These are phyloP conservation scores for Choanephora cucurbitarum DNA, from an alignment of 371 early-diverging fungal genomes.

Conservation along the genomic window DNA sequence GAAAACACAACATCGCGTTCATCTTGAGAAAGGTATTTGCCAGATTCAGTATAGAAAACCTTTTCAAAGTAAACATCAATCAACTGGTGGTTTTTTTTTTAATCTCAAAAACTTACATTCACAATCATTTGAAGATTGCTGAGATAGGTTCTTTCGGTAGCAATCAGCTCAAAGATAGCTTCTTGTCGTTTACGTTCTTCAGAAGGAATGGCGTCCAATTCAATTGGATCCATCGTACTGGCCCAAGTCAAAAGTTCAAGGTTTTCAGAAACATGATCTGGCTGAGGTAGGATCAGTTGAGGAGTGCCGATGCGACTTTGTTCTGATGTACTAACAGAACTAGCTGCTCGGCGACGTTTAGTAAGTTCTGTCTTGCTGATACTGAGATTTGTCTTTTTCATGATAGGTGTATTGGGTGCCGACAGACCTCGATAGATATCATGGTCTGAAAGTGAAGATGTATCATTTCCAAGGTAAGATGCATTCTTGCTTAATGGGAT, in stretches of 20 bases:
- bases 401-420: conserved; percentile 47
- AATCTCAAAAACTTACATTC: conserved; percentile 51
- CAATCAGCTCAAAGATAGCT: conserved; percentile 85
- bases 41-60: conserved; percentile 56
- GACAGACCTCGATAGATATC: conserved; percentile 29
- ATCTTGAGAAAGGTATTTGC: conserved; percentile 40
- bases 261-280: conserved; percentile 23
- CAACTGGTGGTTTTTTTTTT: not conserved
- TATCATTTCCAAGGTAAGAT: conserved; percentile 6
- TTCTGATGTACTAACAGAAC: conserved; percentile 36
- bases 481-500: conserved; percentile 2
- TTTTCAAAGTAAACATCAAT: conserved; percentile 9
- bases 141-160: conserved; percentile 83
- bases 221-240: conserved; percentile 45
- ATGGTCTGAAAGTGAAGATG: conserved; percentile 16
- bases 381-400: conserved; percentile 37
- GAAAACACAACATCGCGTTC: conserved; percentile 55
- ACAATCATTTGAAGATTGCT: conserved; percentile 81
- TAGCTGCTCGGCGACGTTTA: conserved; percentile 46
- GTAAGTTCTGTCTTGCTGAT: conserved; percentile 31
- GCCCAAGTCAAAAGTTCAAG: conserved; percentile 44
- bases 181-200: conserved; percentile 86
- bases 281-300: conserved; percentile 12
- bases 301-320: conserved; percentile 16
- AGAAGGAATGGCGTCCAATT: conserved; percentile 33